Percentiles rank a stretch among this genome's conserved stretches.
Conservation (phyloP, 2,329 filamentous ascomycete species). For the Colletotrichum gloeosporioides region DNA sequence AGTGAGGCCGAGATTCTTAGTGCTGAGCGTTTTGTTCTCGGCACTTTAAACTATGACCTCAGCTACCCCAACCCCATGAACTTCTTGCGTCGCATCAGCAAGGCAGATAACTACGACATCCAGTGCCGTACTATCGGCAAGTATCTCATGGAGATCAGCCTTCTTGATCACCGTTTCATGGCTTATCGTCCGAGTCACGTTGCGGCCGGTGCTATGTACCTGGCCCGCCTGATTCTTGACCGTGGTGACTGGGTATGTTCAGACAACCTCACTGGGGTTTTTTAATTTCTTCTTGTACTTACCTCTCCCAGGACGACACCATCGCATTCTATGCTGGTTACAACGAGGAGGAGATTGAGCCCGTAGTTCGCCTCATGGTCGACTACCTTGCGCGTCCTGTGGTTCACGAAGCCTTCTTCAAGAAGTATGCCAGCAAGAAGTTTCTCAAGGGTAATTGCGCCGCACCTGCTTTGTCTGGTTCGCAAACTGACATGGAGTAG, state of each 20-base stretch:
- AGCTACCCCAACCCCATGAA: constrained; percentile 99
- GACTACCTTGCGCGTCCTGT: constrained; percentile 94
- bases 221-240: constrained; percentile 88
- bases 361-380: constrained; percentile 92
- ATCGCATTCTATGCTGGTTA: constrained; percentile 93
- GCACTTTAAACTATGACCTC: constrained; percentile 92
- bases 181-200: constrained; percentile 86
- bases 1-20: constrained; percentile 93
- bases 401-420: constrained; percentile 96
- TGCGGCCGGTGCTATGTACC: constrained; percentile 92
- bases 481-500: constrained; percentile 50
- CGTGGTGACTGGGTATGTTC: constrained; percentile 85
- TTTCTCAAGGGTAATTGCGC: constrained; percentile 88
- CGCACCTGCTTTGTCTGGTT: background rate
- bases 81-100: constrained; percentile 97
- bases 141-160: constrained; percentile 96
- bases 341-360: constrained; percentile 88
- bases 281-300: constrained; percentile 28
- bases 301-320: constrained; percentile 71
- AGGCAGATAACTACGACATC: constrained; percentile 99
- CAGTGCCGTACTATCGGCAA: constrained; percentile 96
- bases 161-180: constrained; percentile 95
- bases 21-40: constrained; percentile 94
- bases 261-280: background rate
- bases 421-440: constrained; percentile 99